Conservation (phyloP, 2,329 filamentous ascomycete species). For the Lasiodiplodia gonubiensis region DNA sequence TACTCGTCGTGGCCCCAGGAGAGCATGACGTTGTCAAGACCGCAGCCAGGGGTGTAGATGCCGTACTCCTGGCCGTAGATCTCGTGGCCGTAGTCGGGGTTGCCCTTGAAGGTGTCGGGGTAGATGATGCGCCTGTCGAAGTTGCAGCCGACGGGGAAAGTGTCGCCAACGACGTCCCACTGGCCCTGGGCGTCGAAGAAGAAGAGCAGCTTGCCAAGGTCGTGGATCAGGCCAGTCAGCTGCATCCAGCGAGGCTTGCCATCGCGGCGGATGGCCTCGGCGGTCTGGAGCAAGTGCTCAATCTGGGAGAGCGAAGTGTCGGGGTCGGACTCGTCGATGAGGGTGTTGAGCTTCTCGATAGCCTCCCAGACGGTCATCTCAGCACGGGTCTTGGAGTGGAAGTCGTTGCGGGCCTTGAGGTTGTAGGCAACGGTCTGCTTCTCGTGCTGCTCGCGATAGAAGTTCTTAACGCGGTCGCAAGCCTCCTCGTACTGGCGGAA, state of each 20-base stretch:
- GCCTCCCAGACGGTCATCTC: slow-evolving; percentile 89
- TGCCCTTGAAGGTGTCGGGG: slow-evolving; percentile 74
- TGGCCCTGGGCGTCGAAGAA: slow-evolving; percentile 84
- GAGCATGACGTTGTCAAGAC: slow-evolving; percentile 86
- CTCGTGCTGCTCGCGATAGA: slow-evolving; percentile 75
- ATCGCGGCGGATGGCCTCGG: slow-evolving; percentile 86
- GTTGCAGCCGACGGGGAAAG: slow-evolving; percentile 77
- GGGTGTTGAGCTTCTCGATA: slow-evolving; percentile 88
- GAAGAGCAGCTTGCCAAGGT: slow-evolving; percentile 79
- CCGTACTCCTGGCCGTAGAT: slow-evolving; percentile 78
- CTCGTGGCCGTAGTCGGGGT: slow-evolving; percentile 74
- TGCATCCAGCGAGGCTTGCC: slow-evolving; percentile 85
- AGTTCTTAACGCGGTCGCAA: slow-evolving; percentile 82
- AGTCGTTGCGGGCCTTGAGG: slow-evolving; percentile 75
- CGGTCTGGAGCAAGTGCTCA: slow-evolving; percentile 85
- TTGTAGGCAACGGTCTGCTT: slow-evolving; percentile 85
- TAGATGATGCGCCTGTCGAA: slow-evolving; percentile 82
- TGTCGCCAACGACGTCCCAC: slow-evolving; percentile 92
- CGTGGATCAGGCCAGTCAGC: slow-evolving; percentile 76
- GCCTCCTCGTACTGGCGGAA: slow-evolving; percentile 86
- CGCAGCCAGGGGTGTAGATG: slow-evolving; percentile 80
- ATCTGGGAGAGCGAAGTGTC: slow-evolving; percentile 88
- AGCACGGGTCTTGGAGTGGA: slow-evolving; percentile 69
- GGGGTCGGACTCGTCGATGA: slow-evolving; percentile 90
- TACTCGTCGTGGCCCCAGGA: slow-evolving; percentile 92